Percentiles rank a stretch among this genome's conserved stretches.
phyloP scores from a whole-genome alignment of 1,139 yeast species.

The Spathaspora sp. region DNA sequence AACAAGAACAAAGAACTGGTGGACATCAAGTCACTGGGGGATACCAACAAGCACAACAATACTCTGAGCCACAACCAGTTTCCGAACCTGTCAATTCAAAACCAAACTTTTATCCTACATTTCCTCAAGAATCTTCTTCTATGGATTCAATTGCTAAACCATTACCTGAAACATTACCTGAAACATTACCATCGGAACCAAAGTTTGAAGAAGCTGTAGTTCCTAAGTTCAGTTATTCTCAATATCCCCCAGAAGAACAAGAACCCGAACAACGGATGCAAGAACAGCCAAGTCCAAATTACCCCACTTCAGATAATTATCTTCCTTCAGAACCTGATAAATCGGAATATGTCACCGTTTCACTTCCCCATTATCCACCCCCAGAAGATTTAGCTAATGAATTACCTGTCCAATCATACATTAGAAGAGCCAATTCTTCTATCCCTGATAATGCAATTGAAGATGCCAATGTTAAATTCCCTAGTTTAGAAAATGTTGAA shows the following conservation, averaged over 20 bases:
- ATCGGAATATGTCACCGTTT: constrained; percentile 10
- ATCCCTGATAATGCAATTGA: constrained; percentile 17
- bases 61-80: not conserved
- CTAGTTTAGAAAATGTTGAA: constrained; percentile 20
- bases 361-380: constrained; percentile 15
- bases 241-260: constrained; percentile 1
- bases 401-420: constrained; percentile 11
- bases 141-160: constrained; percentile 5
- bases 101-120: constrained; percentile 10
- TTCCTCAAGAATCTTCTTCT: constrained; percentile 10
- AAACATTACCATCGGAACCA: constrained; percentile 11
- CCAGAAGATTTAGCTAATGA: constrained; percentile 13
- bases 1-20: constrained; percentile 2
- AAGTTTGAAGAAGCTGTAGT: constrained; percentile 6
- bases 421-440: constrained; percentile 14
- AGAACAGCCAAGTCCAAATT: not conserved
- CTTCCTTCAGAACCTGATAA: constrained; percentile 8
- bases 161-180: not conserved
- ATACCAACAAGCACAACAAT: not conserved
- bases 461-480: constrained; percentile 21
- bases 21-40: not conserved
- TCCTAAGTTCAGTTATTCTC: constrained; percentile 5
- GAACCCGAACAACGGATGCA: constrained; percentile 5
- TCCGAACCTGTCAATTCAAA: constrained; percentile 3
- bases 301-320: constrained; percentile 11